Conservation (phyloP, 306 rosid species). For the Adenanthera pavonina region DNA sequence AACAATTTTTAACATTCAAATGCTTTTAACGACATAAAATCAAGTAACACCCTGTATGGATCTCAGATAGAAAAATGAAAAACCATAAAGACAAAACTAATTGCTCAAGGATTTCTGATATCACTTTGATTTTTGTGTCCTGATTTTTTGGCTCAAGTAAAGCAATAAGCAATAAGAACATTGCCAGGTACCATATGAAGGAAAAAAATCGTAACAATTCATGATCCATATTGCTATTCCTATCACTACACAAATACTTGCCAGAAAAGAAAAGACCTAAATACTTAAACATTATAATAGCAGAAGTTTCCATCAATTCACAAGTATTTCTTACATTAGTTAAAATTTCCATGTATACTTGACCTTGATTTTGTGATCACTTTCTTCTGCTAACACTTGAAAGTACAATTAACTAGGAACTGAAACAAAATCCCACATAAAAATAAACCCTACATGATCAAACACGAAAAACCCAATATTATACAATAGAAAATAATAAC, state of each 20-base stretch:
- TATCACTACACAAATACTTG: slow-evolving; percentile 22
- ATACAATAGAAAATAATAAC: slow-evolving; percentile 35
- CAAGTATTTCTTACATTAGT: not conserved
- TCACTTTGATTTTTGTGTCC: not conserved
- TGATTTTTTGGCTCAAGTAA: not conserved
- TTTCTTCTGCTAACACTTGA: slow-evolving; percentile 24
- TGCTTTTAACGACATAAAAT: not conserved
- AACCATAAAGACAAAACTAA: not conserved
- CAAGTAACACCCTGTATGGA: not conserved
- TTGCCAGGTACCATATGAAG: slow-evolving; percentile 1
- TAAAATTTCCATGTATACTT: slow-evolving; percentile 7
- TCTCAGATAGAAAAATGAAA: not conserved
- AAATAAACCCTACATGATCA: slow-evolving; percentile 24
- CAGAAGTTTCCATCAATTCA: slow-evolving; percentile 20
- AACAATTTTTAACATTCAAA: not conserved
- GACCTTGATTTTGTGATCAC: slow-evolving; percentile 6
- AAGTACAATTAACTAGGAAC: slow-evolving; percentile 15
- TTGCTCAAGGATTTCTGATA: not conserved
- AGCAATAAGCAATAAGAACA: slow-evolving; percentile 24
- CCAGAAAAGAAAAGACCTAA: slow-evolving; percentile 1
- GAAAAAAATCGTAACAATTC: not conserved
- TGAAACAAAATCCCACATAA: slow-evolving; percentile 21
- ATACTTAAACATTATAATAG: slow-evolving; percentile 9
- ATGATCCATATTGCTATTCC: not conserved
- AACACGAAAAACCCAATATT: slow-evolving; percentile 33